Evolutionary conservation across 2,329 filamentous ascomycete species (phyloP).

Genomic region (Mollisia scopiformis): DNA sequence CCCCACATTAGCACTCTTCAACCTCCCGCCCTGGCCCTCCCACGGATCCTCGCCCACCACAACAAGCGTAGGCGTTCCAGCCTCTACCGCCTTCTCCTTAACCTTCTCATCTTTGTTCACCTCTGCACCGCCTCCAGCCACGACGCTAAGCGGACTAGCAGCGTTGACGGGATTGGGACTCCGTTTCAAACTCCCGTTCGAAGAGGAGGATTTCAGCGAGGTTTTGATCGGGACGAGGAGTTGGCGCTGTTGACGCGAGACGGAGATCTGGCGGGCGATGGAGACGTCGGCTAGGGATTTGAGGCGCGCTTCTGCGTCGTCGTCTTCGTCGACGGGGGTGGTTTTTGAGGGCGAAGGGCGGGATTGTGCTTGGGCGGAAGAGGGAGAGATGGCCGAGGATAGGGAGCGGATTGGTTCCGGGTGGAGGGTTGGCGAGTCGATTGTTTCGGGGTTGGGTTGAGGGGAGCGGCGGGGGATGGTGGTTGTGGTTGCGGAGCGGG

Average conservation of each 20-base stretch:
- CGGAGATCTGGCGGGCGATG: conserved; percentile 69
- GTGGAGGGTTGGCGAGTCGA: background rate
- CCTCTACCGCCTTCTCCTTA: conserved; percentile 27
- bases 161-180: conserved; percentile 13
- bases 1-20: conserved; percentile 3
- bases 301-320: conserved; percentile 47
- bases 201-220: conserved; percentile 1
- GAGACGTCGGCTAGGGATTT: conserved; percentile 65
- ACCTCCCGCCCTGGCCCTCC: conserved; percentile 31
- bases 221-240: conserved; percentile 57
- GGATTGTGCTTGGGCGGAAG: background rate
- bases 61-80: conserved; percentile 31
- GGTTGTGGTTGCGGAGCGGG: conserved; percentile 6
- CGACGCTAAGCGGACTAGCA: conserved; percentile 23
- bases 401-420: background rate
- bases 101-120: conserved; percentile 10
- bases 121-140: conserved; percentile 14
- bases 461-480: background rate
- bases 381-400: conserved; percentile 7
- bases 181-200: conserved; percentile 4
- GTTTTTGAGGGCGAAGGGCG: conserved; percentile 2
- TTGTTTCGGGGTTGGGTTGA: background rate
- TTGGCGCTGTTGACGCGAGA: conserved; percentile 63
- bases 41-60: conserved; percentile 22
- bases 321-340: conserved; percentile 28